Evolutionary conservation across 139 green algal genomes (phyloP).

Genomic region (Edaphochlamys debaryana): DNA sequence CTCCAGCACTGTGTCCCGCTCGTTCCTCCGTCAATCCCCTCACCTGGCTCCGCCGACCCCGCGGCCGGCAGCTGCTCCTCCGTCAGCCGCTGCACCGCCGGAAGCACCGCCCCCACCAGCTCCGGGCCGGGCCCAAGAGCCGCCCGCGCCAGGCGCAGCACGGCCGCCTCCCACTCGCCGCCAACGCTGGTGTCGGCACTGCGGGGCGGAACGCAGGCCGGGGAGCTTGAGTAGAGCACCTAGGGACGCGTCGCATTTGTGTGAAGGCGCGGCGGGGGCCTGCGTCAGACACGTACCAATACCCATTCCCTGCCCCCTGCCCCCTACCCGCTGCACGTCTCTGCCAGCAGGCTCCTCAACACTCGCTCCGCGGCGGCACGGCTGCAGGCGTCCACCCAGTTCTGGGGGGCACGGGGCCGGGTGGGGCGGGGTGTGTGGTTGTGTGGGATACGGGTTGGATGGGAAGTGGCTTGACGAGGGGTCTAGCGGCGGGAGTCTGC

Average conservation of each 20-base stretch:
- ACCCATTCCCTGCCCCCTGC: background rate
- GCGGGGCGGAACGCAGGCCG: background rate
- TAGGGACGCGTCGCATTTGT: background rate
- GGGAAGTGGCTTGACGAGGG: too few relatives aligned
- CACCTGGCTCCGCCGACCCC: background rate
- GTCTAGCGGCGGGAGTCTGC: too few relatives aligned
- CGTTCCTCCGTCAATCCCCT: background rate
- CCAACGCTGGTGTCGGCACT: background rate
- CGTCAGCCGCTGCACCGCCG: background rate
- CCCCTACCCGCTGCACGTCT: background rate
- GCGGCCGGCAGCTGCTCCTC: background rate
- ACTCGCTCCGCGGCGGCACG: background rate
- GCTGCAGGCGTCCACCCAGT: constrained; percentile 20
- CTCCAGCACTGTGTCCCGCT: background rate
- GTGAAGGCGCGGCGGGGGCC: too few relatives aligned
- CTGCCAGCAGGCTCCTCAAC: background rate
- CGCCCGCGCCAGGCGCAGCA: background rate
- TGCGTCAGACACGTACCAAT: background rate
- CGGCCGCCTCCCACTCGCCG: constrained; percentile 8
- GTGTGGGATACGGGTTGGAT: background rate
- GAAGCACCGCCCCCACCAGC: constrained; percentile 7
- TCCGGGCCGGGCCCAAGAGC: background rate
- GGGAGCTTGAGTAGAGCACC: background rate
- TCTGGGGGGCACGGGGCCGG: background rate
- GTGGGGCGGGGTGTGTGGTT: too few relatives aligned